A percentile compares a stretch with the other conserved stretches of the same genome.
These are phyloP conservation scores for Tolypocladium tundrense DNA, from an alignment of 2,329 filamentous ascomycete species.

Conservation along the genomic window DNA sequence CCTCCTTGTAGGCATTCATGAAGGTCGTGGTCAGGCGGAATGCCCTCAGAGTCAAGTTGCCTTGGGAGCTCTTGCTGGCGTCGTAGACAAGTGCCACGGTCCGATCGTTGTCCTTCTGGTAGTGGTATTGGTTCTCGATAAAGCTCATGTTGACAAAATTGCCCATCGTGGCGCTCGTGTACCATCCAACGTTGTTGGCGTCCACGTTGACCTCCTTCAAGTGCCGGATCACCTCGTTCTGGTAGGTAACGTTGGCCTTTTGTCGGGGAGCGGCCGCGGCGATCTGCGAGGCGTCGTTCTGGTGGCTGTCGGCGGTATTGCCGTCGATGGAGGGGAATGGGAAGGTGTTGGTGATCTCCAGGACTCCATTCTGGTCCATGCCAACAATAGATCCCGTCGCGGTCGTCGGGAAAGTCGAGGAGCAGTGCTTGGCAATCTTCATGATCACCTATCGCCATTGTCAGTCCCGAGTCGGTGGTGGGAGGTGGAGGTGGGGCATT, in stretches of 20 bases:
- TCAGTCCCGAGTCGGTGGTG: slow-evolving; percentile 12
- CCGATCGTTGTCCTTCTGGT: slow-evolving; percentile 89
- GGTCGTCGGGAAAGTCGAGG: slow-evolving; percentile 74
- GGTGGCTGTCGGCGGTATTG: slow-evolving; percentile 58
- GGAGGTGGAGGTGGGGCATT: slow-evolving; percentile 23
- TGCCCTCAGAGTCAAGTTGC: slow-evolving; percentile 77
- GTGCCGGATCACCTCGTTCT: slow-evolving; percentile 95
- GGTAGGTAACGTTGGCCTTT: slow-evolving; percentile 81
- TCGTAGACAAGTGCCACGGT: slow-evolving; percentile 89
- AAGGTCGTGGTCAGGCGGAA: slow-evolving; percentile 84
- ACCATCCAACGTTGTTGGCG: slow-evolving; percentile 97
- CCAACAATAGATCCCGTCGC: slow-evolving; percentile 88
- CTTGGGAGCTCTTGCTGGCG: slow-evolving; percentile 88
- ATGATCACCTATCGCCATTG: slow-evolving; percentile 62
- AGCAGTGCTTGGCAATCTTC: slow-evolving; percentile 97
- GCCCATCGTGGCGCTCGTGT: slow-evolving; percentile 96
- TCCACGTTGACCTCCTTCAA: slow-evolving; percentile 96
- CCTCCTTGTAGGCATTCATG: slow-evolving; percentile 88
- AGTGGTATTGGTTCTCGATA: slow-evolving; percentile 96
- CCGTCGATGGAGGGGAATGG: slow-evolving; percentile 80
- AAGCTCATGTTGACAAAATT: slow-evolving; percentile 94
- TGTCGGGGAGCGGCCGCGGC: slow-evolving; percentile 84
- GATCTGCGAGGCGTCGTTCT: slow-evolving; percentile 62
- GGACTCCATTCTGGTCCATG: slow-evolving; percentile 72
- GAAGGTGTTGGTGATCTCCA: slow-evolving; percentile 93